Conservation (phyloP, 805 yeast species). For the Helenozyma baotianmanensis region DNA sequence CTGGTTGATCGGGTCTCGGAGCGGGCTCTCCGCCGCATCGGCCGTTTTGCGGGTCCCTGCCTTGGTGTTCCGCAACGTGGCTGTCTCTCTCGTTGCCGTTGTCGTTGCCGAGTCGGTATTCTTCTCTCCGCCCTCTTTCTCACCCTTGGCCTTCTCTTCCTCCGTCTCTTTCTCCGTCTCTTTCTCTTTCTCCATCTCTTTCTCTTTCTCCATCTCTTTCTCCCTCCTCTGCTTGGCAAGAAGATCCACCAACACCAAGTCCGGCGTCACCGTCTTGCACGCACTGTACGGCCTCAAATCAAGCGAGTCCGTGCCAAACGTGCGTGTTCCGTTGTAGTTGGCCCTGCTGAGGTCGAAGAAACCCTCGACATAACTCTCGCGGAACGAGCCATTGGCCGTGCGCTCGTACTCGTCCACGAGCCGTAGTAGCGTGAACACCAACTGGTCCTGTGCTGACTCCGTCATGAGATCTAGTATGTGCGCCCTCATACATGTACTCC, state of each 20-base stretch:
- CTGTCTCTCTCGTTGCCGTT: neutral
- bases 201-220: neutral
- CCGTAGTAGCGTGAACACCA: conserved; percentile 20
- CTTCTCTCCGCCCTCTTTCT: neutral
- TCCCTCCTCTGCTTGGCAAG: conserved; percentile 3
- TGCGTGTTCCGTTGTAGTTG: conserved; percentile 29
- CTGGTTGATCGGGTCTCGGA: conserved; percentile 28
- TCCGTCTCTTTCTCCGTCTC: neutral
- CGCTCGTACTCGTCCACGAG: conserved; percentile 31
- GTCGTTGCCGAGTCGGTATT: too few species aligned
- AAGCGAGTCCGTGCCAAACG: conserved; percentile 38
- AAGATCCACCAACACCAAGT: conserved; percentile 6
- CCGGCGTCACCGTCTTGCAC: conserved; percentile 16
- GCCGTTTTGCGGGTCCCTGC: neutral
- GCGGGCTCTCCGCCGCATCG: neutral
- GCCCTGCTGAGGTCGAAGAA: conserved; percentile 43
- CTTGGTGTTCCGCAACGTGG: neutral
- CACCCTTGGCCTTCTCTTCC: neutral
- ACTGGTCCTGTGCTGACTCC: neutral
- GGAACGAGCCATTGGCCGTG: conserved; percentile 15
- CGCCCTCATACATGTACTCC: too few species aligned
- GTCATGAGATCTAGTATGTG: too few species aligned
- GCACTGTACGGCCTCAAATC: conserved; percentile 34
- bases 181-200: conserved; percentile 1
- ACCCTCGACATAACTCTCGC: conserved; percentile 28